These are phyloP conservation scores for Salinomyces thailandicus DNA, from an alignment of 2,329 filamentous ascomycete species.

Conservation along the genomic window DNA sequence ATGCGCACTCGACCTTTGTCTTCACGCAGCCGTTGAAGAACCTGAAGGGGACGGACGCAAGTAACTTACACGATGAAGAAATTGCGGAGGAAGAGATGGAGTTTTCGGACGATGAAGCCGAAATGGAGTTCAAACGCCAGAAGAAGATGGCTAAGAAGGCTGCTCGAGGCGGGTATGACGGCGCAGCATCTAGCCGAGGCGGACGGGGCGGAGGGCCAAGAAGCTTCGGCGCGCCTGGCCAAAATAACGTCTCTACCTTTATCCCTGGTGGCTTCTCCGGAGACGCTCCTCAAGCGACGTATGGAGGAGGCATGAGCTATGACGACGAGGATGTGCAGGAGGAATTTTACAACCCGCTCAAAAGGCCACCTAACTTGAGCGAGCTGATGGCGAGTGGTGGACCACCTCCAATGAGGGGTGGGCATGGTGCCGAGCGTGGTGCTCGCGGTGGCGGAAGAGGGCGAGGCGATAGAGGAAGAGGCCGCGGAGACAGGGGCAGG, in stretches of 20 bases:
- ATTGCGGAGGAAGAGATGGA: constrained; percentile 76
- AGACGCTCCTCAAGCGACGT: constrained; percentile 16
- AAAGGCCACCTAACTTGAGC: constrained; percentile 37
- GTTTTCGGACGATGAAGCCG: constrained; percentile 93
- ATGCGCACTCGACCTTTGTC: constrained; percentile 67
- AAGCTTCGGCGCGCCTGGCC: constrained; percentile 9
- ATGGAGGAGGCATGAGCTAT: constrained; percentile 26
- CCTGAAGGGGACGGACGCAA: constrained; percentile 83
- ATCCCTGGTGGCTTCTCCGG: constrained; percentile 7
- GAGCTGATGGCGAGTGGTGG: constrained; percentile 33
- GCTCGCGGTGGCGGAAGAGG: constrained; percentile 14
- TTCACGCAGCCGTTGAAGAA: constrained; percentile 74
- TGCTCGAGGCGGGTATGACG: constrained; percentile 12
- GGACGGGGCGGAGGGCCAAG: constrained; percentile 5
- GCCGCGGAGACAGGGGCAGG: constrained; percentile 15
- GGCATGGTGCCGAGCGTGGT: constrained; percentile 9
- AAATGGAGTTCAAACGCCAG: constrained; percentile 44
- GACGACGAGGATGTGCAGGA: constrained; percentile 32
- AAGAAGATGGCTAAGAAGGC: constrained; percentile 26
- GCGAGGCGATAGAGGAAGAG: constrained; percentile 18
- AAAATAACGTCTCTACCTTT: constrained; percentile 7
- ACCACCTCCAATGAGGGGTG: constrained; percentile 21
- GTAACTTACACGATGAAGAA: constrained; percentile 91
- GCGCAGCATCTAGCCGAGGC: constrained; percentile 5
- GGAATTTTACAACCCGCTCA: constrained; percentile 39